Percentiles rank a stretch among this genome's conserved stretches.
Evolutionary conservation across 164 flowering plant species (phyloP).

Genomic region (Kalanchoe fedtschenkoi): DNA sequence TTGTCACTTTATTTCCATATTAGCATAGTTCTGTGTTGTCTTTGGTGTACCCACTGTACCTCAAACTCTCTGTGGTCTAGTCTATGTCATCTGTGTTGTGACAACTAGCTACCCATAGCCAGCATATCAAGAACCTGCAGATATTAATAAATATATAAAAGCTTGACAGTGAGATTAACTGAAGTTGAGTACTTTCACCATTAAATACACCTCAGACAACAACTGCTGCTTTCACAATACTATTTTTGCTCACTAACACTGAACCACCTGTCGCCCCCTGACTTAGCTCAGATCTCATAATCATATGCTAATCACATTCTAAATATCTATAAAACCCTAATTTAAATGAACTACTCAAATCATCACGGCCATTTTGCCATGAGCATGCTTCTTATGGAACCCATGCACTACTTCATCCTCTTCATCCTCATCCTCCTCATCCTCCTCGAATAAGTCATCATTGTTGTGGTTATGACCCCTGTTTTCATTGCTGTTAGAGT

Average conservation of each 20-base stretch:
- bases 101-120: slow-evolving; percentile 1
- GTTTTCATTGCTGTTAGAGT: slow-evolving; percentile 18
- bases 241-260: not conserved
- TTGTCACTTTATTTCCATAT: not conserved
- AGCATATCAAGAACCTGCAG: slow-evolving; percentile 5
- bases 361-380: slow-evolving; percentile 2
- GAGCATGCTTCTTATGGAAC: not conserved
- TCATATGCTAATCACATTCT: slow-evolving; percentile 5
- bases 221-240: not conserved
- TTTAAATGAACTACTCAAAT: not conserved
- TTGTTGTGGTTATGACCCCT: slow-evolving; percentile 17
- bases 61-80: slow-evolving; percentile 2
- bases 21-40: not conserved
- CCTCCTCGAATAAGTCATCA: not conserved
- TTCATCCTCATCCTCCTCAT: not conserved
- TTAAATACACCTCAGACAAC: slow-evolving; percentile 3
- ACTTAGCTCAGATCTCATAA: not conserved
- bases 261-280: slow-evolving; percentile 2
- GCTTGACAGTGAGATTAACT: slow-evolving; percentile 1
- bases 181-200: slow-evolving; percentile 2
- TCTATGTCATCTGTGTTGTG: slow-evolving; percentile 1
- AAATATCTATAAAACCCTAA: too few species aligned
- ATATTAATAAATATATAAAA: not conserved
- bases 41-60: not conserved
- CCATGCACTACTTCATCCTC: slow-evolving; percentile 3